phyloP scores from a whole-genome alignment of 106 monocot species.

The Phalaenopsis aphrodite region DNA sequence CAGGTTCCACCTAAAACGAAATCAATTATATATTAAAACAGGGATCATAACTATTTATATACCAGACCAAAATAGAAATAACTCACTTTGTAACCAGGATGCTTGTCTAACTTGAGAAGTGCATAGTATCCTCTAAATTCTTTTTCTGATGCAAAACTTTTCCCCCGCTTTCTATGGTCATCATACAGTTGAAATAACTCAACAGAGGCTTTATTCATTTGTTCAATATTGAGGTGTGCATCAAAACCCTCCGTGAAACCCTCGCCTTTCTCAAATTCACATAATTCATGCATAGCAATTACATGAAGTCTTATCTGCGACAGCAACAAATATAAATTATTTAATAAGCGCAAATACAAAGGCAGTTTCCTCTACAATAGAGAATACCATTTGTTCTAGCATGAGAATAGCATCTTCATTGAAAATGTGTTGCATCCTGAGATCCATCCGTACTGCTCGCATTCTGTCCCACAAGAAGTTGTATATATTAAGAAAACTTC shows the following conservation, averaged over 20 bases:
- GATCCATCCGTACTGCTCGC: conserved; percentile 94
- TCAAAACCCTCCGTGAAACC: conserved; percentile 97
- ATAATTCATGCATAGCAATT: conserved; percentile 93
- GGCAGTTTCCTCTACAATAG: background rate
- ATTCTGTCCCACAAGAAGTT: conserved; percentile 99
- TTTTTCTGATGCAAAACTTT: conserved; percentile 53
- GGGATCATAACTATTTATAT: background rate
- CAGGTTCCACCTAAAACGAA: conserved; percentile 81
- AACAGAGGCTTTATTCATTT: conserved; percentile 97
- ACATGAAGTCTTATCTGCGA: conserved; percentile 91
- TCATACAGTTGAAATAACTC: conserved; percentile 99
- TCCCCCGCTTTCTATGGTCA: conserved; percentile 78
- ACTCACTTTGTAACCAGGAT: conserved; percentile 90
- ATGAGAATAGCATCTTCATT: conserved; percentile 72
- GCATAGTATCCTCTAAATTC: conserved; percentile 99
- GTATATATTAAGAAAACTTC: conserved; percentile 68
- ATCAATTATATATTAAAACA: background rate
- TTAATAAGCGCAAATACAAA: background rate
- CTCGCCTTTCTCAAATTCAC: conserved; percentile 89
- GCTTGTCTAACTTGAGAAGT: conserved; percentile 89
- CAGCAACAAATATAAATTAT: conserved; percentile 5
- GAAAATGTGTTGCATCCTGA: conserved; percentile 98
- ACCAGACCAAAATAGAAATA: conserved; percentile 2
- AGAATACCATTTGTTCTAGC: conserved; percentile 94
- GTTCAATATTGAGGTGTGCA: conserved; percentile 98